These are phyloP conservation scores for Endoconidiophora laricicola DNA, from an alignment of 2,329 filamentous ascomycete genomes.

Conservation along the genomic window DNA sequence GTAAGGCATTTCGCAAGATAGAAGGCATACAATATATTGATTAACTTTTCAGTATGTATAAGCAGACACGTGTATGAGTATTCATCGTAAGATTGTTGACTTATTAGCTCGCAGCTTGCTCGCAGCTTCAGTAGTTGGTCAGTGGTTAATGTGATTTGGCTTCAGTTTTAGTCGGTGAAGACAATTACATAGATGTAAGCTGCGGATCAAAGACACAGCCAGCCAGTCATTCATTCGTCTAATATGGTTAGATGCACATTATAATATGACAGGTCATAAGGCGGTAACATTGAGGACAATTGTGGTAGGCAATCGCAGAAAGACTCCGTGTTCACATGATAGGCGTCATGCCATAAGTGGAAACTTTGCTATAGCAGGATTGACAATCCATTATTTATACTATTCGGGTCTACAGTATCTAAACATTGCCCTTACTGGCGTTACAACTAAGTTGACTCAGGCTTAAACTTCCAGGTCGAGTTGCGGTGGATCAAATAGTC, in stretches of 20 bases:
- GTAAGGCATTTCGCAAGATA: not conserved
- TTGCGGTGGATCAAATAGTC: conserved; percentile 37
- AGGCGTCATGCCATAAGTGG: not conserved
- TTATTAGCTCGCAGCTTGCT: no score
- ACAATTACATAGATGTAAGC: no score
- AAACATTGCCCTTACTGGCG: not conserved
- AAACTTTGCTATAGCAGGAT: not conserved
- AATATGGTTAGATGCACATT: no score
- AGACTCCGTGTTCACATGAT: not conserved
- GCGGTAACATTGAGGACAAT: no score
- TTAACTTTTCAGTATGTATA: not conserved
- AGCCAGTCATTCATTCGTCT: no score
- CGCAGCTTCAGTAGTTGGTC: no score
- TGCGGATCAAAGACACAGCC: no score
- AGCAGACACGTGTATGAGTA: not conserved
- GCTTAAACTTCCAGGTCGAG: conserved; percentile 37
- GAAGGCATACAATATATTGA: not conserved
- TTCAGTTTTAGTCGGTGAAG: no score
- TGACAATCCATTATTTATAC: not conserved
- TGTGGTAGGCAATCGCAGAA: no score
- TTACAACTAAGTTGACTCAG: conserved; percentile 10
- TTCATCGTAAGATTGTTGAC: not conserved
- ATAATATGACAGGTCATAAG: no score
- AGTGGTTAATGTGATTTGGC: no score
- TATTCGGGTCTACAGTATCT: not conserved